Percentiles rank a stretch among this genome's conserved stretches.
Conservation (phyloP, 164 flowering plant genomes). For the Aristolochia fimbriata region DNA sequence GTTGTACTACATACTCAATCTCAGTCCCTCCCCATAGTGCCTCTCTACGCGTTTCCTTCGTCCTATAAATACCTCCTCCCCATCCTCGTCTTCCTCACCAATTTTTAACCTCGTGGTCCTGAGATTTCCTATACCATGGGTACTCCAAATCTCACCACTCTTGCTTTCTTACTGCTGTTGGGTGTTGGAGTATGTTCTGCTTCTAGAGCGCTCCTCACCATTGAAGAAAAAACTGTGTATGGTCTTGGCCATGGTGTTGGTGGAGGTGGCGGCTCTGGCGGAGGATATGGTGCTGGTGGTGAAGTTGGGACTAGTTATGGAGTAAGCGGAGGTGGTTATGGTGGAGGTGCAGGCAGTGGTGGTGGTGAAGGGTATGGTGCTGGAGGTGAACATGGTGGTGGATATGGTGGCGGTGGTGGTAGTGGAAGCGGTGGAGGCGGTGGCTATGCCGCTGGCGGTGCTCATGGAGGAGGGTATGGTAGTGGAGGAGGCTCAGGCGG, state of each 20-base stretch:
- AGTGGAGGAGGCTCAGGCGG: slow-evolving; percentile 1
- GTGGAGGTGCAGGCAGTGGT: slow-evolving; percentile 11
- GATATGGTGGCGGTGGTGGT: slow-evolving; percentile 12
- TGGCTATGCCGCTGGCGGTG: slow-evolving; percentile 1
- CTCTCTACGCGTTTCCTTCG: slow-evolving; percentile 1
- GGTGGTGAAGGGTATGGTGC: slow-evolving; percentile 10
- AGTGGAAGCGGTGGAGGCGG: slow-evolving; percentile 5
- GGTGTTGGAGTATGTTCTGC: slow-evolving; percentile 18
- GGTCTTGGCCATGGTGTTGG: slow-evolving; percentile 5
- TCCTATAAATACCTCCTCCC: slow-evolving; percentile 17
- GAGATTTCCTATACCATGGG: slow-evolving; percentile 13
- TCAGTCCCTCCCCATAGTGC: slow-evolving; percentile 1
- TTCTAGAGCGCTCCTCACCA: slow-evolving; percentile 19
- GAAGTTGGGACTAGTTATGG: slow-evolving; percentile 18
- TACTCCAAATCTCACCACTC: slow-evolving; percentile 2
- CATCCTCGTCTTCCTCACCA: background rate
- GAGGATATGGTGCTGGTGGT: slow-evolving; percentile 24
- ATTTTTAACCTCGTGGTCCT: background rate
- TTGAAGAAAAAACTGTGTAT: slow-evolving; percentile 9
- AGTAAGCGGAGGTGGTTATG: slow-evolving; percentile 7
- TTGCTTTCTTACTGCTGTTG: slow-evolving; percentile 14
- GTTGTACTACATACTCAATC: background rate
- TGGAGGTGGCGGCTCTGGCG: slow-evolving; percentile 7
- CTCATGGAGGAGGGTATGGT: slow-evolving; percentile 3
- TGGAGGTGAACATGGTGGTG: slow-evolving; percentile 18